Base-by-base conservation (phyloP, 2,329 filamentous ascomycete species). In the Claviceps digitariae region DNA sequence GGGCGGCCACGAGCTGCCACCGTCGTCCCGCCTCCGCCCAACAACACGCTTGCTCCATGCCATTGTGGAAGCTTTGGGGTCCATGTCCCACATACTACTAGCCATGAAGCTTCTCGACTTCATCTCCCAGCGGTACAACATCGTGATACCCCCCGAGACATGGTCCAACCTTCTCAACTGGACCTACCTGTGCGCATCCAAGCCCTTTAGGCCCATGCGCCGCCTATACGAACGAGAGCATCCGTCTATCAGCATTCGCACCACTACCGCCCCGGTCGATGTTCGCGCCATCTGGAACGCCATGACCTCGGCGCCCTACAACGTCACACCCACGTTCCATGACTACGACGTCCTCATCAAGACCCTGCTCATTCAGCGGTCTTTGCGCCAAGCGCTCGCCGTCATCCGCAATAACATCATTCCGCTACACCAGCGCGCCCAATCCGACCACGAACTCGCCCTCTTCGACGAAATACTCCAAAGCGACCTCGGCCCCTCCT, bases 91-190 rank as follows among this genome's bases (percentile, higher is more conserved):
- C 52, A 72, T 89, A 4, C 63, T 72, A 1, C 70, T 74, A 1
- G 85, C 80, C 13, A 62, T 84, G 27, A 73, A 77, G 43, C 61
- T 85, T 0, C 67, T 90, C 13, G 75, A 85, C 55, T 78, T 78
- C 59, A 64, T 90, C 48, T 83, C 86, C 0, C 67, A 67, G 1
- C 70, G 71, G 7, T 87, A 85, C 65, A 57, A 69, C 1, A 67
- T 91, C 25, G 57, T 69, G 1, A 79, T 91, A 40, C 68, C 79
- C 0, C 60, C 63, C 7, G 63, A 72, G 5, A 73, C 81, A 20
- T 91, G 87, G 87, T 72, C 74, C 8, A 77, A 83, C 52, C 67
- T 91, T 2, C 70, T 90, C 17, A 73, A 80, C 56, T 87, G 84
- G 77, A 76, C 83, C 0, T 84, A 81, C 60, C 70, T 86, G 10